Evolutionary conservation across 768 basidiomycete genomes (phyloP).

Genomic region (Rubroboletus pulcherrimus): DNA sequence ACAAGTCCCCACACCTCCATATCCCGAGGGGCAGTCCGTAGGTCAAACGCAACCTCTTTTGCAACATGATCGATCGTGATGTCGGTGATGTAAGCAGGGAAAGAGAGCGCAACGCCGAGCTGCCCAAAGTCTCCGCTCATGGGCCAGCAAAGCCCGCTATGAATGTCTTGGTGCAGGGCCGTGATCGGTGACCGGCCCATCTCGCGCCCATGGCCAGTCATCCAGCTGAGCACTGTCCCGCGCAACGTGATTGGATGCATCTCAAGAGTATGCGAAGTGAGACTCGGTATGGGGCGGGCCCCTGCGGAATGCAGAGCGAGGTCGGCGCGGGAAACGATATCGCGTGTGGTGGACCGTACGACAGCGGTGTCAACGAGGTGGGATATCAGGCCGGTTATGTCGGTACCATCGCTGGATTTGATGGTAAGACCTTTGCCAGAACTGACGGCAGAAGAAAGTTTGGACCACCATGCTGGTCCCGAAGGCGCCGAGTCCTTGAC

Average conservation of each 20-base stretch:
- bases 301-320: conserved; percentile 84
- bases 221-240: conserved; percentile 46
- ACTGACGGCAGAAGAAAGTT: conserved; percentile 46
- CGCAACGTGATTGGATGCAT: conserved; percentile 51
- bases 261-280: conserved; percentile 80
- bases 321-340: conserved; percentile 77
- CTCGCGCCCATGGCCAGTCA: conserved; percentile 60
- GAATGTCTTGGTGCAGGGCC: conserved; percentile 81
- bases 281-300: conserved; percentile 71
- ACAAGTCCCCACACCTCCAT: conserved; percentile 93
- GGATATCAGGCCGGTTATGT: conserved; percentile 64
- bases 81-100: conserved; percentile 51
- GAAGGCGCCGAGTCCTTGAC: conserved; percentile 36
- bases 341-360: conserved; percentile 60
- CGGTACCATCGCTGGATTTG: conserved; percentile 74
- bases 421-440: conserved; percentile 52
- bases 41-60: conserved; percentile 75
- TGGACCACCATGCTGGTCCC: conserved; percentile 69
- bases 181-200: conserved; percentile 81
- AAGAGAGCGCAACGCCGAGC: conserved; percentile 75
- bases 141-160: conserved; percentile 91
- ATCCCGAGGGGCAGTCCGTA: conserved; percentile 73
- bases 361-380: conserved; percentile 77
- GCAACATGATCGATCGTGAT: conserved; percentile 89
- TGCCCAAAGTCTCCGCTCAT: conserved; percentile 77